Conservation (phyloP, 108 stramenopile genomes). For the Cyclotella atomus region DNA sequence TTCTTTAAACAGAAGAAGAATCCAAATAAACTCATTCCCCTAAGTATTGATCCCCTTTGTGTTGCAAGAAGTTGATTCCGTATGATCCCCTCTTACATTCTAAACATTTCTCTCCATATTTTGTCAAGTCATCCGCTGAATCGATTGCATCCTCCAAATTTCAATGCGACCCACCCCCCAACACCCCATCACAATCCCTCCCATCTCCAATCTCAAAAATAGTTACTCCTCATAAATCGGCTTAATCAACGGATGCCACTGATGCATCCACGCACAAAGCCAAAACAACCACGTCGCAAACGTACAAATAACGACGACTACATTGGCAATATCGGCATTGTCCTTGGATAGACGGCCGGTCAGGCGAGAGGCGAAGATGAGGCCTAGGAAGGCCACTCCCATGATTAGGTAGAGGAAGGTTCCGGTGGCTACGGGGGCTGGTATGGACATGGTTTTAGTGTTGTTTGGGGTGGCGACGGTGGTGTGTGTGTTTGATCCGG, state of each 20-base stretch:
- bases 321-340: conserved; percentile 85
- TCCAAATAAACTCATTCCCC: too few species aligned
- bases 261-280: conserved; percentile 92
- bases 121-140: too few species aligned
- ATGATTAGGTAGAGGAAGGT: conserved; percentile 77
- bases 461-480: neutral
- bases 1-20: too few species aligned
- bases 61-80: too few species aligned
- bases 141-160: too few species aligned
- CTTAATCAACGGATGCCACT: conserved; percentile 92
- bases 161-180: too few species aligned
- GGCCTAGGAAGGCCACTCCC: conserved; percentile 60
- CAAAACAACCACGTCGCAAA: conserved; percentile 89
- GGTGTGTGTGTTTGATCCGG: neutral
- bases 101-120: too few species aligned
- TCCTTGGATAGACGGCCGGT: conserved; percentile 81
- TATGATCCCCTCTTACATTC: too few species aligned
- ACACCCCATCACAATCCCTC: too few species aligned
- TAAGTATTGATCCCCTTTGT: too few species aligned
- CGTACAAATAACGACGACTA: conserved; percentile 74
- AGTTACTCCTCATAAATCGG: conserved; percentile 90
- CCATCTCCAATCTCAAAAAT: too few species aligned
- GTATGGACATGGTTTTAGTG: conserved; percentile 64
- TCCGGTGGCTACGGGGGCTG: conserved; percentile 75
- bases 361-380: conserved; percentile 63